Evolutionary conservation across 1,139 yeast species (phyloP).

Genomic region (Yamadazyma pseudoaaseri): DNA sequence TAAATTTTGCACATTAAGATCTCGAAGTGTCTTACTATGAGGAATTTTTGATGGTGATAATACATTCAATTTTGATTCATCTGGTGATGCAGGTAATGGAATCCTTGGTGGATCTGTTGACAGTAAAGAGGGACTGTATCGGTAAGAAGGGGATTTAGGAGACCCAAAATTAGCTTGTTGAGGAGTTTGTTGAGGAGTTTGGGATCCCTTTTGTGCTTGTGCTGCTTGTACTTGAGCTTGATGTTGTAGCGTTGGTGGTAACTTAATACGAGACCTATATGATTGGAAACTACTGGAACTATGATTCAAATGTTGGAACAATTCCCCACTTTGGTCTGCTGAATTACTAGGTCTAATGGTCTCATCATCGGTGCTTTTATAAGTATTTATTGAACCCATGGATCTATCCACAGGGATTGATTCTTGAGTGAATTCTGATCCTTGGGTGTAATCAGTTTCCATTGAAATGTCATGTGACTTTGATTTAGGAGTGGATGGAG

Average conservation of each 20-base stretch:
- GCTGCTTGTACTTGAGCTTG: slow-evolving; percentile 10
- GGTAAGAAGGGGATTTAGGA: not conserved
- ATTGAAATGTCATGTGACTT: too few species aligned
- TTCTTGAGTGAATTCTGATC: too few species aligned
- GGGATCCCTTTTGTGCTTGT: not conserved
- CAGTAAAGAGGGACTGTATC: not conserved
- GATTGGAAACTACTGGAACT: slow-evolving; percentile 29
- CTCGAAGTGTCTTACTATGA: slow-evolving; percentile 15
- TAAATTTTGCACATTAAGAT: slow-evolving; percentile 13
- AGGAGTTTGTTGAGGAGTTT: not conserved
- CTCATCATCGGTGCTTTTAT: slow-evolving; percentile 1
- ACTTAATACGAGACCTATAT: slow-evolving; percentile 33
- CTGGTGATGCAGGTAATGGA: slow-evolving; percentile 15
- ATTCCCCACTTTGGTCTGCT: slow-evolving; percentile 1
- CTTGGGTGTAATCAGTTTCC: too few species aligned
- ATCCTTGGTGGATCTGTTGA: slow-evolving; percentile 12
- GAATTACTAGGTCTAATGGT: not conserved
- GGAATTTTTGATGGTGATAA: slow-evolving; percentile 8
- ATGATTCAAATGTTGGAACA: slow-evolving; percentile 17
- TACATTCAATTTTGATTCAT: slow-evolving; percentile 7
- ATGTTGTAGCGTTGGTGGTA: slow-evolving; percentile 23
- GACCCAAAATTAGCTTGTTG: not conserved
- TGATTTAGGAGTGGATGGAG: not conserved
- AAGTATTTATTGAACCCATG: slow-evolving; percentile 2
- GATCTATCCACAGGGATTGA: not conserved